Evolutionary conservation across 2,329 filamentous ascomycete genomes (phyloP), one percentile per base, ranked within the genome.

Genomic region (Aspergillus melleus): DNA sequence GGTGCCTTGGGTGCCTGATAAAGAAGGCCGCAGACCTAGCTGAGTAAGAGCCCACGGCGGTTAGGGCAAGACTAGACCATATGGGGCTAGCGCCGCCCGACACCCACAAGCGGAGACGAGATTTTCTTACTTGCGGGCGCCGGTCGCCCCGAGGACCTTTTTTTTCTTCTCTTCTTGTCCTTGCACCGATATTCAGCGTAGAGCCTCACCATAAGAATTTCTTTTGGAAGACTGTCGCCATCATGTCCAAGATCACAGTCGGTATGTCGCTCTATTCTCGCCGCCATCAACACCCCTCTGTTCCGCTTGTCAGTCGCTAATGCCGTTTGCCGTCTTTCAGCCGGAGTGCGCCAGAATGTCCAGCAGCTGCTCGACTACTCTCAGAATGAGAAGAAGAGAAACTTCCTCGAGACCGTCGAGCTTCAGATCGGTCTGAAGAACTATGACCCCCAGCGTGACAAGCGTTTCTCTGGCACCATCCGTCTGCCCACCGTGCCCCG

Each of bases 391-490:
- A 96, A 96, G 90, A 96, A 96, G 90, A 86, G 92, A 75, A 96
- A 96, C 88, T 97, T 96, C 86, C 86, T 96, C 80, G 92, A 95
- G 86, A 94, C 91, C 78, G 91, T 96, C 69, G 80, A 82, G 73
- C 77, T 90, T 72, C 87, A 92, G 82, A 95, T 96, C 86, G 91
- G 91, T 81, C 88, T 96, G 80, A 96, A 96, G 90, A 96, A 96
- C 90, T 96, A 96, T 86, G 91, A 99, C 81, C 94, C 95, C 78
- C 87, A 98, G 90, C 94, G 95, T 92, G 95, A 99, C 86, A 99
- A 99, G 94, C 94, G 94, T 96, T 99, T 99, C 94, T 96, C 91
- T 61, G 95, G 95, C 83, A 98, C 95, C 81, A 91, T 99, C 86
- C 92, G 90, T 85, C 90, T 98, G 76, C 93, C 94, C 71, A 86